Percentiles rank a stretch among this genome's conserved stretches.
Evolutionary conservation across 371 early-diverging fungal genomes (phyloP).

Genomic region (Syncephalastrum monosporum): DNA sequence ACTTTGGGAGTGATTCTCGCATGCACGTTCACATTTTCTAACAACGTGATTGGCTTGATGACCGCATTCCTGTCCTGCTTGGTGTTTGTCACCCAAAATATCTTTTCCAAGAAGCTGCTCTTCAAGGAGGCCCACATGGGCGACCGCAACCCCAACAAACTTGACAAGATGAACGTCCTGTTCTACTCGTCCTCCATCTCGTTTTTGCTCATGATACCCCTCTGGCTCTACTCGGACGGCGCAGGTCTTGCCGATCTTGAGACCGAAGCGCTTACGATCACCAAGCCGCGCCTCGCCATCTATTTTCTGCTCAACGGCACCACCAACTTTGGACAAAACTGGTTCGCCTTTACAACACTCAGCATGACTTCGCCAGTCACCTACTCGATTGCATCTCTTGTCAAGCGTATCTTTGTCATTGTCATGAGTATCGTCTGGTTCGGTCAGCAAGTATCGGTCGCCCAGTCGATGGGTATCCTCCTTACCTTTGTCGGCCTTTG

Average conservation of each 20-base stretch:
- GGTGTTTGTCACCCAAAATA: constrained; percentile 83
- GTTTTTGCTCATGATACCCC: constrained; percentile 72
- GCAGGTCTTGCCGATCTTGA: constrained; percentile 23
- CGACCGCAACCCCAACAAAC: constrained; percentile 51
- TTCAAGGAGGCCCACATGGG: constrained; percentile 55
- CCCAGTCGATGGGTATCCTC: constrained; percentile 75
- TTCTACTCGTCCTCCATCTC: constrained; percentile 75
- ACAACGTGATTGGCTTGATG: constrained; percentile 64
- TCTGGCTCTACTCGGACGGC: constrained; percentile 85
- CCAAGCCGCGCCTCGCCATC: constrained; percentile 16
- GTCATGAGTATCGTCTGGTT: constrained; percentile 84
- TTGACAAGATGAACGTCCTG: constrained; percentile 84
- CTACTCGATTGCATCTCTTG: constrained; percentile 82
- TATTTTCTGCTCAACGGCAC: constrained; percentile 78
- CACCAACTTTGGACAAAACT: constrained; percentile 77
- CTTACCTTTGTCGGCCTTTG: constrained; percentile 84
- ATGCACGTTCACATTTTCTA: constrained; percentile 46
- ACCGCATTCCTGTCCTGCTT: constrained; percentile 75
- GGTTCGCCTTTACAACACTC: constrained; percentile 80
- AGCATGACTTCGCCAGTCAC: constrained; percentile 82
- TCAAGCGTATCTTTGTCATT: constrained; percentile 91
- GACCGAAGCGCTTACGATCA: neutral
- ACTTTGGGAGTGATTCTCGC: constrained; percentile 85
- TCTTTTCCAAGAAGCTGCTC: constrained; percentile 74
- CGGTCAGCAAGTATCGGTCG: constrained; percentile 63